Conservation (phyloP, 495 filamentous ascomycete genomes). For the Neurospora intermedia region DNA sequence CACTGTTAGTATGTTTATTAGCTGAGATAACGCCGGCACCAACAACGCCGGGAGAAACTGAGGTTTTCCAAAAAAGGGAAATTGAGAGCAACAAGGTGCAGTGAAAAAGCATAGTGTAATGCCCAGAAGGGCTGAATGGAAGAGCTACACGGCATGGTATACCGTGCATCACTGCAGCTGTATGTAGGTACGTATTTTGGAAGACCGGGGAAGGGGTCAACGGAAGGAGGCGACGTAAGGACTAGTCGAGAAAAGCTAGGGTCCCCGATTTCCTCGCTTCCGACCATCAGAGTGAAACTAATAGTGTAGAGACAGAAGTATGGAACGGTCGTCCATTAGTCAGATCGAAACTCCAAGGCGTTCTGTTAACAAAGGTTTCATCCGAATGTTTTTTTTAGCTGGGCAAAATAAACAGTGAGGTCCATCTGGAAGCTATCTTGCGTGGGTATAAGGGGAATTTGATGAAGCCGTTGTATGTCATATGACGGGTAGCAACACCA, state of each 20-base stretch:
- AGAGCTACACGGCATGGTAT: not conserved
- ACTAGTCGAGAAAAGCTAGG: not conserved
- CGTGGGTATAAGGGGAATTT: not conserved
- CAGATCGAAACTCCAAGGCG: not conserved
- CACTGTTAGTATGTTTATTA: not conserved
- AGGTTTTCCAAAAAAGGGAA: not conserved
- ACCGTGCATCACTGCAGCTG: not conserved
- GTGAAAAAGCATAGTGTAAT: not conserved
- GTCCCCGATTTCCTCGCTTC: not conserved
- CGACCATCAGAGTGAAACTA: not conserved
- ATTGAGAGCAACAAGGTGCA: not conserved
- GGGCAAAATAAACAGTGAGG: not conserved
- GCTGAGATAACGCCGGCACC: not conserved
- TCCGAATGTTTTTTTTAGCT: not conserved
- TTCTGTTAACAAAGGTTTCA: not conserved
- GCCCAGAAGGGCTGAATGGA: not conserved
- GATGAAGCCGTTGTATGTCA: not conserved
- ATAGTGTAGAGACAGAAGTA: not conserved
- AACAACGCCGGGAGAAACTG: not conserved
- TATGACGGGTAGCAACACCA: not conserved
- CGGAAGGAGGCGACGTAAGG: not conserved
- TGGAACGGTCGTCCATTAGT: not conserved
- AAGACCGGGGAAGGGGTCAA: not conserved
- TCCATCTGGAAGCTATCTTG: not conserved
- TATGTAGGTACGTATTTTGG: not conserved